Conservation (phyloP, 129 eudicot species). For the Flaveria trinervia region DNA sequence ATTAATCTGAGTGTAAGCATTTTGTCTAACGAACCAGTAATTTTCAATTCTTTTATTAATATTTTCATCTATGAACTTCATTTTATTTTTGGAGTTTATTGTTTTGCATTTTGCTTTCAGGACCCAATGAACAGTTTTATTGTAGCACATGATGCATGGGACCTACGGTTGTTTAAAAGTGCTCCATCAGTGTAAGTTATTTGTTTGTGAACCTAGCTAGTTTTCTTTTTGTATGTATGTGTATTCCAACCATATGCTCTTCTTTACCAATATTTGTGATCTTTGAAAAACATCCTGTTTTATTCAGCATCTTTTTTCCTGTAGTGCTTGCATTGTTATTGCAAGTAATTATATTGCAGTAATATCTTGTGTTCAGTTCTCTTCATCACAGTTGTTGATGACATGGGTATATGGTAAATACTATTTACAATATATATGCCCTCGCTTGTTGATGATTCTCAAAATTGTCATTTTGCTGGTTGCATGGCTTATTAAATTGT, state of each 20-base stretch:
- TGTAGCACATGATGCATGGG: conserved; percentile 80
- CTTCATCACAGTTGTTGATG: conserved; percentile 11
- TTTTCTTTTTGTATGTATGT: neutral
- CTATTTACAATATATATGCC: neutral
- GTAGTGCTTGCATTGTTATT: neutral
- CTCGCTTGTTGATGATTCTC: neutral
- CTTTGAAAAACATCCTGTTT: neutral
- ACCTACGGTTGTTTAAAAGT: conserved; percentile 71
- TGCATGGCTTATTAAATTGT: neutral
- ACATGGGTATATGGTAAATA: neutral
- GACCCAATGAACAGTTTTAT: conserved; percentile 51
- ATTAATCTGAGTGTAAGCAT: conserved; percentile 60
- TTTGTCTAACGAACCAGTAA: conserved; percentile 11
- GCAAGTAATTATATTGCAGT: neutral
- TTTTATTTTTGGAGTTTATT: conserved; percentile 19
- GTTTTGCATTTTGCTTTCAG: conserved; percentile 43
- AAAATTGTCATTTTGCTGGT: conserved; percentile 1
- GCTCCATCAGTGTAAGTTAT: conserved; percentile 78
- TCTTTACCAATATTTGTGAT: conserved; percentile 1
- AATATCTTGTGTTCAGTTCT: neutral
- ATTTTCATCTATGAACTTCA: conserved; percentile 4
- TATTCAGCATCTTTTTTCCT: neutral
- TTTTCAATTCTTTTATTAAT: conserved; percentile 3
- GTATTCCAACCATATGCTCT: neutral
- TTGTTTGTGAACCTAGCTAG: neutral